A percentile compares a stretch with the other conserved stretches of the same genome.
phyloP scores from a whole-genome alignment of 495 filamentous ascomycete genomes.

The Xylaria intraflava region DNA sequence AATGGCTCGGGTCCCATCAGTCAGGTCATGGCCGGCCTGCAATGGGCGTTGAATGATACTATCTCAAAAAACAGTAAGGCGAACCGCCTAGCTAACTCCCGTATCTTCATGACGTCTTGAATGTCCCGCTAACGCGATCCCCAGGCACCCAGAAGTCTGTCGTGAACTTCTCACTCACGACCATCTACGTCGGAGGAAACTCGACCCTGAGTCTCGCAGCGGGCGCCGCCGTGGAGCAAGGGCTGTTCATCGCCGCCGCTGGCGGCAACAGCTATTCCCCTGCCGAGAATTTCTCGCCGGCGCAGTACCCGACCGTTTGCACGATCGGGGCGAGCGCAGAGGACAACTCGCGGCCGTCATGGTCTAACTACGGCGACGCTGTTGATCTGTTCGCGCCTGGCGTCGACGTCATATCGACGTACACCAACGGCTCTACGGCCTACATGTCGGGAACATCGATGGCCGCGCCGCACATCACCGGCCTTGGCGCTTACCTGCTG shows the following conservation, averaged over 20 bases:
- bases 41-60: slow-evolving; percentile 40
- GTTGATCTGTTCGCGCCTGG: slow-evolving; percentile 44
- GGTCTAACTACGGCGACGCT: slow-evolving; percentile 48
- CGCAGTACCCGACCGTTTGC: slow-evolving; percentile 43
- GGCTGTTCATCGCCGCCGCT: slow-evolving; percentile 40
- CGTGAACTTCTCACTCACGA: slow-evolving; percentile 43
- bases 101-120: background rate
- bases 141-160: slow-evolving; percentile 29
- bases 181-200: slow-evolving; percentile 28
- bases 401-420: slow-evolving; percentile 31
- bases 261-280: slow-evolving; percentile 35
- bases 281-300: slow-evolving; percentile 35
- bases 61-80: slow-evolving; percentile 18
- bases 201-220: slow-evolving; percentile 36
- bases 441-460: slow-evolving; percentile 48
- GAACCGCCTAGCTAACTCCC: background rate
- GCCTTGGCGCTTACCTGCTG: slow-evolving; percentile 44
- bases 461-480: slow-evolving; percentile 47
- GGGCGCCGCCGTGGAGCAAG: slow-evolving; percentile 31
- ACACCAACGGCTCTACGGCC: slow-evolving; percentile 29
- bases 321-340: slow-evolving; percentile 44
- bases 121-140: background rate
- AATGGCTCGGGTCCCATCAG: slow-evolving; percentile 32
- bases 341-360: slow-evolving; percentile 36
- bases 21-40: slow-evolving; percentile 45